Conservation (phyloP, 768 basidiomycete genomes). For the Coprinellus micaceus region DNA sequence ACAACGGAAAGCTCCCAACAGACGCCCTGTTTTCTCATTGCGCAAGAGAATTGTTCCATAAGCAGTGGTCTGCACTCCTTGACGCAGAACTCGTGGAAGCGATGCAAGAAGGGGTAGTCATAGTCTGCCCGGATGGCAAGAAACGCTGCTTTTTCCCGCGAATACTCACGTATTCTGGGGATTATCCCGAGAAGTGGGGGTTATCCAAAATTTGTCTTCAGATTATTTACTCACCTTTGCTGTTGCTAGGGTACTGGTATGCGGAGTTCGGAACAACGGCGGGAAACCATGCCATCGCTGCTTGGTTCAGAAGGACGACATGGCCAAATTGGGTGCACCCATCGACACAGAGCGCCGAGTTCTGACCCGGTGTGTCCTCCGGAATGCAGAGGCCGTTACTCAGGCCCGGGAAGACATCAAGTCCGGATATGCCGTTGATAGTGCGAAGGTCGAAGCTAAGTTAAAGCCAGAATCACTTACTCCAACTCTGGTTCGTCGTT, state of each 20-base stretch:
- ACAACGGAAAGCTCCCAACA: not conserved
- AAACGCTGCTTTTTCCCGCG: no score
- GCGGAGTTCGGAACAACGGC: constrained; percentile 32
- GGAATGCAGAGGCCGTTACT: not conserved
- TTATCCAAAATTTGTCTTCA: no score
- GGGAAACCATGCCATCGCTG: constrained; percentile 35
- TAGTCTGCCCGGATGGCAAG: no score
- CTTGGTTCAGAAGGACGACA: constrained; percentile 21
- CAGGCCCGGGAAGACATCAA: not conserved
- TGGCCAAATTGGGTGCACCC: constrained; percentile 24
- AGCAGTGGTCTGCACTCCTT: no score
- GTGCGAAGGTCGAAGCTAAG: constrained; percentile 14
- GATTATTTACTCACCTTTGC: not conserved
- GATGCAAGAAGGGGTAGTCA: no score
- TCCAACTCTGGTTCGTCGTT: not conserved
- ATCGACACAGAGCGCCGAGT: not conserved
- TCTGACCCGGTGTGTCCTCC: no score
- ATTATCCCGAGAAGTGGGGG: constrained; percentile 7
- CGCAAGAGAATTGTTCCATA: no score
- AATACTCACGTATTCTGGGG: no score
- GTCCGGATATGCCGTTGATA: not conserved
- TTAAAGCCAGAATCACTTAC: not conserved
- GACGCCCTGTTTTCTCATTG: not conserved
- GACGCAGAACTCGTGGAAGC: no score
- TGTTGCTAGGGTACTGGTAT: constrained; percentile 17